These are phyloP conservation scores for Tuber umbilicatum DNA, from an alignment of 495 filamentous ascomycete species.

Conservation along the genomic window DNA sequence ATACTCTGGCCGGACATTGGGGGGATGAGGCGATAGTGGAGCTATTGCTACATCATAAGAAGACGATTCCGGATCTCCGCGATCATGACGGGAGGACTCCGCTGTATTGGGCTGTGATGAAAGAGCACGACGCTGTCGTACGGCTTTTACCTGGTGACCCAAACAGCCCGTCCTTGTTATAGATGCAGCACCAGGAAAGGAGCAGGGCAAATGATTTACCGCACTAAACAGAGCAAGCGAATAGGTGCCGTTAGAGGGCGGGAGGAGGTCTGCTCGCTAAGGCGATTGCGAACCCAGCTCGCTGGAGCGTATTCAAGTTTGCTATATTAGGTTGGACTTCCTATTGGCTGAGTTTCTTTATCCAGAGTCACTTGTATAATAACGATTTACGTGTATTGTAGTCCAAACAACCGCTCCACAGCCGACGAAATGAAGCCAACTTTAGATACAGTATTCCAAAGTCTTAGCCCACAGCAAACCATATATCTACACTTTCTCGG, in stretches of 20 bases:
- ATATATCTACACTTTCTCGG: neutral
- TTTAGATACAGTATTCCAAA: neutral
- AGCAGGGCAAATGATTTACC: neutral
- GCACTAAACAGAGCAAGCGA: neutral
- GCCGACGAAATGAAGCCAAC: neutral
- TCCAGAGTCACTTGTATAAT: neutral
- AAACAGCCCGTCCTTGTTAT: neutral
- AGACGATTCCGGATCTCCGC: neutral
- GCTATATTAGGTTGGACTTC: neutral
- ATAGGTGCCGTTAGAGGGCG: neutral
- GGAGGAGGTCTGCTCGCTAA: neutral
- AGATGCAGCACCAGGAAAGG: neutral
- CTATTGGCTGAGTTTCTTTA: neutral
- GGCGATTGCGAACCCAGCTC: neutral
- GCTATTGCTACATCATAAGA: neutral
- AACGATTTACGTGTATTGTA: neutral
- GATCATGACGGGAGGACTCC: neutral
- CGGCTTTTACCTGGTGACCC: neutral
- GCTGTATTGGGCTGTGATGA: constrained; percentile 3
- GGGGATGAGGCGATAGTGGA: neutral
- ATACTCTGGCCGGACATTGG: neutral
- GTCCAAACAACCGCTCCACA: neutral
- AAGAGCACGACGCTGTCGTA: neutral
- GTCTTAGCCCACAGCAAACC: neutral
- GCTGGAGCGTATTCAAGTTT: neutral